phyloP scores from a whole-genome alignment of 208 protist species.

The Crithidia sp. region DNA sequence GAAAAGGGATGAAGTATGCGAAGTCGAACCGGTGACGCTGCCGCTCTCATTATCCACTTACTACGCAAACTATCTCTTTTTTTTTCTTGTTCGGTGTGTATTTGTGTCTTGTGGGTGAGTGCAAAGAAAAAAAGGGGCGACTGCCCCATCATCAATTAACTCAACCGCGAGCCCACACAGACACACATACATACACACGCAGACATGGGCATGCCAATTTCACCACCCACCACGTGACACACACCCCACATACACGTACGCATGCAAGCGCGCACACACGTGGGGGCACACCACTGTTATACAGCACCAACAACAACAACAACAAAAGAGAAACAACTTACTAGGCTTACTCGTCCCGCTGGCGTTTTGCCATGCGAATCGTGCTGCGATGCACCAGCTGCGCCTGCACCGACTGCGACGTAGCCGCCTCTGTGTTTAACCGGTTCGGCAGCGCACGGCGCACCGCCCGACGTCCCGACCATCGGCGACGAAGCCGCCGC shows the following conservation, averaged over 20 bases:
- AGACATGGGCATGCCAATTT: background rate
- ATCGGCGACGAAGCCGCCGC: background rate
- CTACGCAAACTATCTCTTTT: background rate
- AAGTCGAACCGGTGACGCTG: too few species aligned
- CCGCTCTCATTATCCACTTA: too few species aligned
- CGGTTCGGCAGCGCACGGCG: slow-evolving; percentile 33
- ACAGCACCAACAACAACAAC: background rate
- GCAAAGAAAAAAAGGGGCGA: too few species aligned
- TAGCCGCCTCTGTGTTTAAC: slow-evolving; percentile 24
- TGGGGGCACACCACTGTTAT: background rate
- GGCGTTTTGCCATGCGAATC: slow-evolving; percentile 35
- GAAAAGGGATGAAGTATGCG: too few species aligned
- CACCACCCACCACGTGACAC: too few species aligned
- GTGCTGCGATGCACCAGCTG: slow-evolving; percentile 66
- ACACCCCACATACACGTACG: slow-evolving; percentile 15
- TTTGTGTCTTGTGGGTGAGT: too few species aligned
- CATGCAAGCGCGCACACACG: background rate
- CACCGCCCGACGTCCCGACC: slow-evolving; percentile 11
- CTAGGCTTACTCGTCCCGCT: slow-evolving; percentile 5
- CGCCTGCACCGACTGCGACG: slow-evolving; percentile 35
- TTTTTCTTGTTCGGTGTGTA: background rate
- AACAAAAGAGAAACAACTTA: background rate
- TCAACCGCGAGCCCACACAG: background rate
- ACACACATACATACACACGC: slow-evolving; percentile 10
- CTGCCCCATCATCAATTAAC: too few species aligned